These are phyloP conservation scores for Phytophthora tubulina DNA, from an alignment of 352 stramenopile species.

Conservation along the genomic window DNA sequence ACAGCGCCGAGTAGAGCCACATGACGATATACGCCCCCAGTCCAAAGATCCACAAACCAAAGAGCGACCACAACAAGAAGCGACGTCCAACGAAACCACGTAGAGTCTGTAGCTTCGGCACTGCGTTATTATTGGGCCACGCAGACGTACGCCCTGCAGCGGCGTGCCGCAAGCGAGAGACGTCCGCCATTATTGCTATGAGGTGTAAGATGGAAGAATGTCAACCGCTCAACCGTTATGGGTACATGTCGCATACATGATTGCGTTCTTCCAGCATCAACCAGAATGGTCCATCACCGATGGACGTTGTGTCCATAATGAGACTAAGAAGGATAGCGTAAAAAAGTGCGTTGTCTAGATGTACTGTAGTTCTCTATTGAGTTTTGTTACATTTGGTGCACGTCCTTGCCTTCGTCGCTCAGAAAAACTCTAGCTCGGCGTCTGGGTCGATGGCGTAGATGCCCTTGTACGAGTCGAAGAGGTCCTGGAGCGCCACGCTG, in stretches of 20 bases:
- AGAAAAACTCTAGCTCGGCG: constrained; percentile 66
- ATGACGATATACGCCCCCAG: constrained; percentile 31
- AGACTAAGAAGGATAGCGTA: too few relatives aligned
- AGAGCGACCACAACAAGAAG: constrained; percentile 36
- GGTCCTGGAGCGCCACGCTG: constrained; percentile 73
- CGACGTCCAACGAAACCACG: constrained; percentile 23
- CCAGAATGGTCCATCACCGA: too few relatives aligned
- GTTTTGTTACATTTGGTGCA: neutral
- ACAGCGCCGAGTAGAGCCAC: constrained; percentile 33
- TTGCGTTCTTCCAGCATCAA: neutral
- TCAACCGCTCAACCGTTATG: neutral
- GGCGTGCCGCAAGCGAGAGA: constrained; percentile 12
- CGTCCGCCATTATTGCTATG: constrained; percentile 6
- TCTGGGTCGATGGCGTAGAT: constrained; percentile 79
- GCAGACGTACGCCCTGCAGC: constrained; percentile 10
- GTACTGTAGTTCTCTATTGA: constrained; percentile 1
- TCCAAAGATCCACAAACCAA: constrained; percentile 42
- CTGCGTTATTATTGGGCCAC: constrained; percentile 43
- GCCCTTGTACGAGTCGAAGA: constrained; percentile 91
- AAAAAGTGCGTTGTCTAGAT: neutral
- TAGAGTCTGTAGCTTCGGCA: constrained; percentile 27
- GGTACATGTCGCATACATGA: neutral
- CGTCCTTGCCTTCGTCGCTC: constrained; percentile 6
- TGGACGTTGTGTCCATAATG: too few relatives aligned
- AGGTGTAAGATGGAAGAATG: neutral